Percentiles rank a stretch among this genome's conserved stretches.
Evolutionary conservation across 2,329 filamentous ascomycete genomes (phyloP).

Genomic region (Scortechinia acanthostroma): DNA sequence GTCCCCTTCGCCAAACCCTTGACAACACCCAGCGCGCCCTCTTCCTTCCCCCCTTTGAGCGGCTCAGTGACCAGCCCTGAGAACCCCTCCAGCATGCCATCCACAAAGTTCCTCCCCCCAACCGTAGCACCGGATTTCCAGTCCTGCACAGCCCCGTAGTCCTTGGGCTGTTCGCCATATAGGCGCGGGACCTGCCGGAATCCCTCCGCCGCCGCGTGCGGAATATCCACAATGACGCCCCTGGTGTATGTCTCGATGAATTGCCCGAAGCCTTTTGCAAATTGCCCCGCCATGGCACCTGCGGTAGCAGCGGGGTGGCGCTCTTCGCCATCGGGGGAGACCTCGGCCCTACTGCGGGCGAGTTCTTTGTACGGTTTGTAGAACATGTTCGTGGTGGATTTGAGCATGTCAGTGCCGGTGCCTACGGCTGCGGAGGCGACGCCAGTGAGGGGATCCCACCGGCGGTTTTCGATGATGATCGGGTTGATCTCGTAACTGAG

Average conservation of each 20-base stretch:
- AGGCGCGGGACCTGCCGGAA: conserved; percentile 42
- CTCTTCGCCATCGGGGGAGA: neutral
- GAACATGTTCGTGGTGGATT: conserved; percentile 6
- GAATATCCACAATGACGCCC: conserved; percentile 33
- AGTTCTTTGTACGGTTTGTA: conserved; percentile 3
- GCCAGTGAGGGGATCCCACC: conserved; percentile 22
- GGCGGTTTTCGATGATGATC: conserved; percentile 17
- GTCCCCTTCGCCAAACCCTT: conserved; percentile 33
- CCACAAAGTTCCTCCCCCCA: conserved; percentile 31
- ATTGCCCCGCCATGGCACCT: conserved; percentile 2
- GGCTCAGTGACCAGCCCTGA: conserved; percentile 33
- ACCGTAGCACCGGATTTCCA: conserved; percentile 32
- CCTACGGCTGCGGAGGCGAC: conserved; percentile 8
- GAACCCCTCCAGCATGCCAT: conserved; percentile 32
- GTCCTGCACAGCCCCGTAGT: conserved; percentile 30
- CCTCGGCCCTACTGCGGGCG: neutral
- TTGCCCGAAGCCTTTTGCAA: conserved; percentile 17
- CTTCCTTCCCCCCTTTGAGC: conserved; percentile 25
- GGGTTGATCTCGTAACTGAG: conserved; percentile 32
- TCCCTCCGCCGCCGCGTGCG: conserved; percentile 38
- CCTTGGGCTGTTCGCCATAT: conserved; percentile 39
- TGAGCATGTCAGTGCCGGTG: conserved; percentile 4
- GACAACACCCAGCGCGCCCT: conserved; percentile 27
- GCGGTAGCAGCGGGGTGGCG: neutral
- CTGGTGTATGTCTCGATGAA: conserved; percentile 22